A percentile compares a stretch with the other conserved stretches of the same genome.
phyloP scores from a whole-genome alignment of 768 basidiomycete species.

The Amanita subjunquillea region DNA sequence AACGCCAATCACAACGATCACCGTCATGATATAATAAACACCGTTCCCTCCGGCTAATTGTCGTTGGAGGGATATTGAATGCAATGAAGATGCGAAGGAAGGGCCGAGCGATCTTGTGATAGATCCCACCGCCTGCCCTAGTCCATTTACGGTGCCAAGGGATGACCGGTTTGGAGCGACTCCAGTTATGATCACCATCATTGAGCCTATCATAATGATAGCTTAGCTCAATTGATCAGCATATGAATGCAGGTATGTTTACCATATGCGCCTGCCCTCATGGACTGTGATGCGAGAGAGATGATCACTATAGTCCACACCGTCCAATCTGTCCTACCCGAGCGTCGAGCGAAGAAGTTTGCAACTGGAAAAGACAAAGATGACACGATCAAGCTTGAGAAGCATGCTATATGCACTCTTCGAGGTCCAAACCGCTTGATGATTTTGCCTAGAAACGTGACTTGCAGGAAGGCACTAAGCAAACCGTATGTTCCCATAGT shows the following conservation, averaged over 20 bases:
- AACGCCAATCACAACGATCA: not conserved
- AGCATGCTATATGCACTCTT: constrained; percentile 31
- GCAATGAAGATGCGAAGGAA: constrained; percentile 1
- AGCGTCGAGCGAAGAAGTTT: constrained; percentile 3
- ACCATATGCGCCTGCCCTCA: not conserved
- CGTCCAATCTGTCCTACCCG: not conserved
- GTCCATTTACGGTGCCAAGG: constrained; percentile 1
- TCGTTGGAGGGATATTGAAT: constrained; percentile 1
- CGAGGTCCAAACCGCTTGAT: constrained; percentile 32
- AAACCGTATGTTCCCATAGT: constrained; percentile 41
- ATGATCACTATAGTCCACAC: not conserved
- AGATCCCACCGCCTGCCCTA: not conserved
- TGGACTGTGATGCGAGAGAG: not conserved
- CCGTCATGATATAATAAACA: constrained; percentile 1
- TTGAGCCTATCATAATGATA: not conserved
- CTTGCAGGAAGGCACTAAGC: constrained; percentile 41
- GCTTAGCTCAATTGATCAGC: not conserved
- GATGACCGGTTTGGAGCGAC: not conserved
- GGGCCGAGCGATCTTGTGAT: not conserved
- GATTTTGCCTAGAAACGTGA: constrained; percentile 33
- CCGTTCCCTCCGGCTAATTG: constrained; percentile 2
- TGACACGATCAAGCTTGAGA: constrained; percentile 9
- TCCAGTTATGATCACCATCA: not conserved
- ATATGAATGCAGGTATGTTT: not conserved
- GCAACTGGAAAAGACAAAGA: constrained; percentile 10